phyloP scores from a whole-genome alignment of 371 early-diverging fungal species.

The Zychaea mexicana region DNA sequence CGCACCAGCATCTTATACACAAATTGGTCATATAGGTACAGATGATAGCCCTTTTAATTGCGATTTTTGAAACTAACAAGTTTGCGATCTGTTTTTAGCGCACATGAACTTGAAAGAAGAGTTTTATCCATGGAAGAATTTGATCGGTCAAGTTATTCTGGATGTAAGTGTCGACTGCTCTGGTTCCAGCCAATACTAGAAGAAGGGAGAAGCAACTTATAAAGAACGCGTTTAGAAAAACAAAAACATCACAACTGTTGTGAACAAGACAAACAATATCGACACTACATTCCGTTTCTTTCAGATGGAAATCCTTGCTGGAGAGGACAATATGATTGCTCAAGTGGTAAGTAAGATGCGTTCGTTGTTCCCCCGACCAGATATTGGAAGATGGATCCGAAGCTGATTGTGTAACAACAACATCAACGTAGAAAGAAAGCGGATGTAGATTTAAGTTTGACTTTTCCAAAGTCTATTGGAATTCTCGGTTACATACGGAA shows the following conservation, averaged over 20 bases:
- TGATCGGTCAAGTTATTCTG: slow-evolving; percentile 94
- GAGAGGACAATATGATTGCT: slow-evolving; percentile 83
- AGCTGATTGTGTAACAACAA: not conserved
- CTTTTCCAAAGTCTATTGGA: slow-evolving; percentile 99
- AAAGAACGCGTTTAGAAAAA: slow-evolving; percentile 72
- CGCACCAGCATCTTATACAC: slow-evolving; percentile 89
- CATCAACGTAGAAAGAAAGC: slow-evolving; percentile 82
- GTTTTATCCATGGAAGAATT: slow-evolving; percentile 82
- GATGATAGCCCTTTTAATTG: not conserved
- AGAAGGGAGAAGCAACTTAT: no score
- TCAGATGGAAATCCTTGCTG: slow-evolving; percentile 96
- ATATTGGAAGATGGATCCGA: not conserved
- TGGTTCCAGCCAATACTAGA: not conserved
- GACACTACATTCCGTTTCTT: slow-evolving; percentile 96
- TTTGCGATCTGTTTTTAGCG: slow-evolving; percentile 51
- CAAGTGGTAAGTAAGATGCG: slow-evolving; percentile 66
- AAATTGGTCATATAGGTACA: slow-evolving; percentile 94
- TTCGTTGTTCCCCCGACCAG: no score
- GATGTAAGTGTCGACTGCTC: slow-evolving; percentile 76
- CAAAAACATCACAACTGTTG: slow-evolving; percentile 87
- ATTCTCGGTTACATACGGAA: slow-evolving; percentile 96
- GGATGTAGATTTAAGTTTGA: slow-evolving; percentile 93
- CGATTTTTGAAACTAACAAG: no score
- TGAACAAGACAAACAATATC: slow-evolving; percentile 94
- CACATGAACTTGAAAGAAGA: slow-evolving; percentile 96